These are phyloP conservation scores for Corchorus olitorius DNA, from an alignment of 345 rosid species.

Conservation along the genomic window DNA sequence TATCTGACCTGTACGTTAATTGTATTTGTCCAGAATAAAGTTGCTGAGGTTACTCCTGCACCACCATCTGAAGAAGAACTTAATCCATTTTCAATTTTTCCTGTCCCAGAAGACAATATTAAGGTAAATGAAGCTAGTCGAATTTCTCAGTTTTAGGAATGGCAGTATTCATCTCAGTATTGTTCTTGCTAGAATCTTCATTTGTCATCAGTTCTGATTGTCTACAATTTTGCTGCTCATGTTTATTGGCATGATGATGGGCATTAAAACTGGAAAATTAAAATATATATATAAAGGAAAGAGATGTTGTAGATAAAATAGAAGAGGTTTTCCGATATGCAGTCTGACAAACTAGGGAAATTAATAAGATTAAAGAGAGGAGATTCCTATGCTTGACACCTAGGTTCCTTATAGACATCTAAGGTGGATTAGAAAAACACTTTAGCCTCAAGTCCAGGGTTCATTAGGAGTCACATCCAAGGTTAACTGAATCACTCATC, in stretches of 20 bases:
- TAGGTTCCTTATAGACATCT: neutral
- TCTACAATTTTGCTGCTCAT: neutral
- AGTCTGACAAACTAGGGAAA: neutral
- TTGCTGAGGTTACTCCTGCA: conserved; percentile 45
- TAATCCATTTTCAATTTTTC: conserved; percentile 82
- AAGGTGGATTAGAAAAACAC: neutral
- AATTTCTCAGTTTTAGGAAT: conserved; percentile 1
- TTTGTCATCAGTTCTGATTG: neutral
- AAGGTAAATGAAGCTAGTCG: conserved; percentile 48
- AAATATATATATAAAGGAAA: neutral
- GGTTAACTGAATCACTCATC: neutral
- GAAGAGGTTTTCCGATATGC: neutral
- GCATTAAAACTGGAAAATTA: neutral
- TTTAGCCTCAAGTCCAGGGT: neutral
- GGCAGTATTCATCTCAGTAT: neutral
- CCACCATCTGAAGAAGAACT: conserved; percentile 87
- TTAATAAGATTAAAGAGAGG: neutral
- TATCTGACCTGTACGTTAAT: conserved; percentile 17
- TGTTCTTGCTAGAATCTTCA: neutral
- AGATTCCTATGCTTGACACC: neutral
- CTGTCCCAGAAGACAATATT: conserved; percentile 81
- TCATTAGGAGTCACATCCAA: neutral
- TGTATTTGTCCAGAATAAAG: conserved; percentile 54
- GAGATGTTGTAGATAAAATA: neutral
- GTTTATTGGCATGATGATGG: neutral